Conservation (phyloP, 257 asterid species). For the Ehretia macrophylla region DNA sequence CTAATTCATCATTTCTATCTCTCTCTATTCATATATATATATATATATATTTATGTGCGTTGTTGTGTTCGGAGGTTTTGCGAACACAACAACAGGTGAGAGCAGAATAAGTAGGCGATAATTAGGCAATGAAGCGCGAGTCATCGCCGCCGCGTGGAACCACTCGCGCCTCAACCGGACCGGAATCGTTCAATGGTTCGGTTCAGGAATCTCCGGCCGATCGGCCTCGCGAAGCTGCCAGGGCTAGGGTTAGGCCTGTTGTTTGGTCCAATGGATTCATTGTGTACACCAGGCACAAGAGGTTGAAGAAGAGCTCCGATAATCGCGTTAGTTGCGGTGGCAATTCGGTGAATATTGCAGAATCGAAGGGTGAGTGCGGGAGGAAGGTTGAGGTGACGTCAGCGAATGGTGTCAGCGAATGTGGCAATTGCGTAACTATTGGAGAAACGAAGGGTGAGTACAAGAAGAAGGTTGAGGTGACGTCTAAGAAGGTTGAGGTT, state of each 20-base stretch:
- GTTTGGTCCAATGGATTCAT: slow-evolving; percentile 39
- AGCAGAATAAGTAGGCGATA: background rate
- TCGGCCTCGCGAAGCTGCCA: slow-evolving; percentile 16
- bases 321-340: background rate
- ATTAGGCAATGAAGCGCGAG: background rate
- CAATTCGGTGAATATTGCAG: slow-evolving; percentile 9
- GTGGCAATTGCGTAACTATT: background rate
- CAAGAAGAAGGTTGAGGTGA: no score
- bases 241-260: slow-evolving; percentile 3
- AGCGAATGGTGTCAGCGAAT: background rate
- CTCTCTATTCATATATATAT: background rate
- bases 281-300: slow-evolving; percentile 65
- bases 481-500: no score
- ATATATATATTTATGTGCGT: background rate
- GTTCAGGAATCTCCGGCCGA: background rate
- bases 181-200: background rate
- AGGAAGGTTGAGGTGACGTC: background rate
- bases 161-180: background rate
- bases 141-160: background rate
- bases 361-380: slow-evolving; percentile 10
- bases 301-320: slow-evolving; percentile 44
- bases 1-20: background rate
- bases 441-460: background rate
- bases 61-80: background rate
- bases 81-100: background rate